Conservation (phyloP, 257 asterid genomes). For the Cinchona pubescens region DNA sequence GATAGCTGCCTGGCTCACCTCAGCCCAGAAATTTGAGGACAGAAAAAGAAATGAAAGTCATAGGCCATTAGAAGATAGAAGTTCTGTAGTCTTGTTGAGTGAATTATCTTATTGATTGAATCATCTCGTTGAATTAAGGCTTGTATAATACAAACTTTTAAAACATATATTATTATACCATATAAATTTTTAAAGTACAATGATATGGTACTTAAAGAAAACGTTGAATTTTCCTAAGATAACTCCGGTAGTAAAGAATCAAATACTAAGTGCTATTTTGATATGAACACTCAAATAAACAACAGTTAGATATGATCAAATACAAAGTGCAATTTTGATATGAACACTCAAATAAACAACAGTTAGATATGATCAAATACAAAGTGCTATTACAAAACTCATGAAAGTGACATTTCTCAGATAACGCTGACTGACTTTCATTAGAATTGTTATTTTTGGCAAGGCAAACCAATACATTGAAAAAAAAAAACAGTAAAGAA, state of each 20-base stretch:
- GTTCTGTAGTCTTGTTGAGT: no score
- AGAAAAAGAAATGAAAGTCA: background rate
- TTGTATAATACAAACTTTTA: no score
- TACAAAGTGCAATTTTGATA: background rate
- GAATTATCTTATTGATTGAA: no score
- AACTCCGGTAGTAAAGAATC: background rate
- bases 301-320: background rate
- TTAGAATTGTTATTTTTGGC: background rate
- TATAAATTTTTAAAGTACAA: no score
- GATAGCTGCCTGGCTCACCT: background rate
- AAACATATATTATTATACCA: no score
- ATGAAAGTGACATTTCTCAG: background rate
- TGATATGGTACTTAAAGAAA: no score
- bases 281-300: background rate
- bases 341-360: background rate
- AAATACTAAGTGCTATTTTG: background rate
- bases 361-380: background rate
- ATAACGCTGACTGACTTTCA: background rate
- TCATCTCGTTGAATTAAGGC: no score
- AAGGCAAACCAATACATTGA: background rate
- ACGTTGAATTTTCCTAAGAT: no score
- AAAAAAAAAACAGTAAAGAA: background rate
- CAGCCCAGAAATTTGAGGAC: background rate
- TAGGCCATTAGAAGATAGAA: background rate
- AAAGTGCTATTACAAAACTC: no score